These are phyloP conservation scores for Tetrahymena elliotti DNA, from an alignment of 73 alveolate species.

Conservation along the genomic window DNA sequence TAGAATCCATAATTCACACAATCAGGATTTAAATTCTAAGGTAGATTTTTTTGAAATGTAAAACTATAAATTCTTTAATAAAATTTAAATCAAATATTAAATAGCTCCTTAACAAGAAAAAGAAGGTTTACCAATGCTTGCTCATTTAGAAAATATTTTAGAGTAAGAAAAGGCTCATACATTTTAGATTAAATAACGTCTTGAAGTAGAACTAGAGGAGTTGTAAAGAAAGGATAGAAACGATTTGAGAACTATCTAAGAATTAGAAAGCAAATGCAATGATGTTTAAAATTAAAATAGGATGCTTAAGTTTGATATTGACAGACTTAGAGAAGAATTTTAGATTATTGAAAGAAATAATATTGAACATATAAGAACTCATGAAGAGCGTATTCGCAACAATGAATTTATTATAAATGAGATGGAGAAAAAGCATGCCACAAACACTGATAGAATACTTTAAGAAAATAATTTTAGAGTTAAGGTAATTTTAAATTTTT, in stretches of 20 bases:
- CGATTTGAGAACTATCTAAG: slow-evolving; percentile 42
- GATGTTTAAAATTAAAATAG: slow-evolving; percentile 25
- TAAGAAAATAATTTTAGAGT: slow-evolving; percentile 41
- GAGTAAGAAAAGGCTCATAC: slow-evolving; percentile 50
- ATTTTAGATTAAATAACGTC: slow-evolving; percentile 24
- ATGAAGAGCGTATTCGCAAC: slow-evolving; percentile 27
- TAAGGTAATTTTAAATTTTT: background rate
- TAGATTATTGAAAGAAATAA: slow-evolving; percentile 25
- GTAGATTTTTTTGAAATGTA: background rate
- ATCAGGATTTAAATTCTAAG: background rate
- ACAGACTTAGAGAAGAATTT: slow-evolving; percentile 37
- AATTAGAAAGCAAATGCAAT: slow-evolving; percentile 41
- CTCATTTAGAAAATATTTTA: slow-evolving; percentile 44
- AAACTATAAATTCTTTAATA: background rate
- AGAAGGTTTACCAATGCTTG: slow-evolving; percentile 36
- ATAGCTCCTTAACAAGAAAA: background rate
- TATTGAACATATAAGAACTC: slow-evolving; percentile 25
- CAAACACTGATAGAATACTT: slow-evolving; percentile 28
- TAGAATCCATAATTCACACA: background rate
- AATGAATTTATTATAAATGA: slow-evolving; percentile 38
- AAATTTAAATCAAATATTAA: background rate
- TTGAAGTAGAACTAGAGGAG: slow-evolving; percentile 47
- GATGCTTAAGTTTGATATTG: slow-evolving; percentile 13
- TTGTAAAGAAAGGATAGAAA: slow-evolving; percentile 39
- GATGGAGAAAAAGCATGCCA: slow-evolving; percentile 34